Evolutionary conservation across 768 basidiomycete species (phyloP).

Genomic region (Sarcomyxa edulis): DNA sequence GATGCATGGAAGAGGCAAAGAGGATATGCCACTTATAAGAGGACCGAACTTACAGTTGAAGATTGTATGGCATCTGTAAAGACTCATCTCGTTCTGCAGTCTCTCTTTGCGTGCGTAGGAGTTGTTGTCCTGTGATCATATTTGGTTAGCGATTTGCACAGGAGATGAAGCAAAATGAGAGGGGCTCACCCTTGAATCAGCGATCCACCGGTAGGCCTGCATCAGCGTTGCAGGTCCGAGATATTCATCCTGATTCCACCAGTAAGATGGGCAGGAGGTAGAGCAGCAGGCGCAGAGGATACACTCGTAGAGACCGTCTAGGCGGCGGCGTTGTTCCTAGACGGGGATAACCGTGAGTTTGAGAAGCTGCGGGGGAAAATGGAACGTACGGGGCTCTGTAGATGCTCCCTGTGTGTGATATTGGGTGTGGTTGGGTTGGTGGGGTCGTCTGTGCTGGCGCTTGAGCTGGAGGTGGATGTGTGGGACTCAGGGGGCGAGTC

Average conservation of each 20-base stretch:
- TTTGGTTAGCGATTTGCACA: no score
- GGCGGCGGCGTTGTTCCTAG: no score
- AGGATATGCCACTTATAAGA: no score
- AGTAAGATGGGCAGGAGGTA: conserved; percentile 95
- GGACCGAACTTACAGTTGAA: conserved; percentile 74
- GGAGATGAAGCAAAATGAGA: neutral
- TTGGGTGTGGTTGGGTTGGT: no score
- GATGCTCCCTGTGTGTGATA: conserved; percentile 76
- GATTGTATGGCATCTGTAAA: conserved; percentile 98
- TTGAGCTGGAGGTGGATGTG: no score
- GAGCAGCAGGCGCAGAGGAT: conserved; percentile 98
- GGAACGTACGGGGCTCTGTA: conserved; percentile 86
- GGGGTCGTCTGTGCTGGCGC: no score
- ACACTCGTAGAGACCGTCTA: conserved; percentile 91
- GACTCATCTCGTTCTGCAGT: conserved; percentile 91
- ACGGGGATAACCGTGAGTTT: no score
- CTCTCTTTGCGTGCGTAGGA: conserved; percentile 80
- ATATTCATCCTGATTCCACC: conserved; percentile 99
- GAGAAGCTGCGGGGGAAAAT: no score
- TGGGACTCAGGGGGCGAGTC: conserved; percentile 86
- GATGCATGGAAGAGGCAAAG: neutral
- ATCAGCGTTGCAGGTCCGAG: conserved; percentile 95
- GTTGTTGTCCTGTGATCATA: conserved; percentile 32
- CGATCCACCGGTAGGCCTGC: conserved; percentile 98
- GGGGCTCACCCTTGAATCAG: conserved; percentile 78